These are phyloP conservation scores for Balamuthia mandrillaris DNA, from an alignment of 208 protist species.

Conservation along the genomic window DNA sequence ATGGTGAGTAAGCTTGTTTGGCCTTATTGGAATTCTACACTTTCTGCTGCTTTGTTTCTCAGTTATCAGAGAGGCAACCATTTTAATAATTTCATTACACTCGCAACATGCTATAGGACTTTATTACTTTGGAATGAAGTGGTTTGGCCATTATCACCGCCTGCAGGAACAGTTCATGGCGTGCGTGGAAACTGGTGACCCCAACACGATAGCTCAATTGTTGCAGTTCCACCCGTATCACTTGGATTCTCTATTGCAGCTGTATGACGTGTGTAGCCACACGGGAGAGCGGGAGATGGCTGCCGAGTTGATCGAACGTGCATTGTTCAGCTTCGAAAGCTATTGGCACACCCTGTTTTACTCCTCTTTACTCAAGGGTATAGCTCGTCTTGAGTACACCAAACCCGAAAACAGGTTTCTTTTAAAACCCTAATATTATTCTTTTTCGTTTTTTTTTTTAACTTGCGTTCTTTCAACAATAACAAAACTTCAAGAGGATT, in stretches of 20 bases:
- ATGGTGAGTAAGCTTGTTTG: no score
- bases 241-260: constrained; percentile 5
- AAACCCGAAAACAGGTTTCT: background rate
- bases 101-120: no score
- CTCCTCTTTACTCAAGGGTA: background rate
- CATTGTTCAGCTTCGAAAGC: constrained; percentile 25
- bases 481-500: background rate
- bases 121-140: constrained; percentile 9
- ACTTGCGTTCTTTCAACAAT: background rate
- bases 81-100: no score
- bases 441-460: background rate
- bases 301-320: constrained; percentile 7
- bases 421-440: background rate
- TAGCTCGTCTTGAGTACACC: constrained; percentile 4
- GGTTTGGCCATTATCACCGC: background rate
- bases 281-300: constrained; percentile 28
- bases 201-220: constrained; percentile 14
- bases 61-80: no score
- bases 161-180: constrained; percentile 8
- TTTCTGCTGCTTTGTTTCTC: no score
- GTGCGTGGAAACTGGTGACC: constrained; percentile 14
- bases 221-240: constrained; percentile 11
- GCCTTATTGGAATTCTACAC: no score
- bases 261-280: constrained; percentile 8
- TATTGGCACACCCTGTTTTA: constrained; percentile 10